Conservation (phyloP, 2,329 filamentous ascomycete genomes). For the Apiospora aurea region DNA sequence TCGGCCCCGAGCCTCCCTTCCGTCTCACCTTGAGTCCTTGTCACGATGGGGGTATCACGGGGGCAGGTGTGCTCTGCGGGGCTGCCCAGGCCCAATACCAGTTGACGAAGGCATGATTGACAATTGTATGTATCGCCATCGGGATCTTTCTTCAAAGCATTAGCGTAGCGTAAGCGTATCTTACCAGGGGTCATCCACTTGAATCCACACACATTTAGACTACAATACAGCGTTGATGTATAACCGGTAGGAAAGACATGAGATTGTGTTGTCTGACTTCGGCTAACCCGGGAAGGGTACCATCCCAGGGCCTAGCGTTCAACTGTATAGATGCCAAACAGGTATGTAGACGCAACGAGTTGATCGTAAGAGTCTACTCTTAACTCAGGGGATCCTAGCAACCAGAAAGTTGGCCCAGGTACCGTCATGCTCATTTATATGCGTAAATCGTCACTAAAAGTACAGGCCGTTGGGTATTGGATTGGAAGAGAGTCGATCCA, state of each 20-base stretch:
- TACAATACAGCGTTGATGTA: neutral
- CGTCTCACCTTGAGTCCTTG: slow-evolving; percentile 61
- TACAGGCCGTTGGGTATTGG: too few species aligned
- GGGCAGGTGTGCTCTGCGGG: slow-evolving; percentile 66
- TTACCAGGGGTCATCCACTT: neutral
- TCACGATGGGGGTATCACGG: slow-evolving; percentile 68
- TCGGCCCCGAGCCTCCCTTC: slow-evolving; percentile 44
- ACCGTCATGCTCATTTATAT: too few species aligned
- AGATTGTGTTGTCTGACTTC: neutral
- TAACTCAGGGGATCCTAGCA: too few species aligned
- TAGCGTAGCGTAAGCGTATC: slow-evolving; percentile 18
- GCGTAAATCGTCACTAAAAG: too few species aligned
- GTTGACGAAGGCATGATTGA: neutral
- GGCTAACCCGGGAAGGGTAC: neutral
- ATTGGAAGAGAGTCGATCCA: too few species aligned
- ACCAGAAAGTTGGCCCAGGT: too few species aligned
- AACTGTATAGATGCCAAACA: neutral
- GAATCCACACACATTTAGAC: neutral
- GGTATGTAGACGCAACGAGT: neutral
- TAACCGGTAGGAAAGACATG: neutral
- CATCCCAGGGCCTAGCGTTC: neutral
- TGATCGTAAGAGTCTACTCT: neutral
- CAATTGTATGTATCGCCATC: neutral
- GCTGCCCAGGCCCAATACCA: slow-evolving; percentile 40
- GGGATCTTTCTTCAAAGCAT: neutral